phyloP scores from a whole-genome alignment of 2,329 filamentous ascomycete genomes.

The Fusarium fujikuroi region DNA sequence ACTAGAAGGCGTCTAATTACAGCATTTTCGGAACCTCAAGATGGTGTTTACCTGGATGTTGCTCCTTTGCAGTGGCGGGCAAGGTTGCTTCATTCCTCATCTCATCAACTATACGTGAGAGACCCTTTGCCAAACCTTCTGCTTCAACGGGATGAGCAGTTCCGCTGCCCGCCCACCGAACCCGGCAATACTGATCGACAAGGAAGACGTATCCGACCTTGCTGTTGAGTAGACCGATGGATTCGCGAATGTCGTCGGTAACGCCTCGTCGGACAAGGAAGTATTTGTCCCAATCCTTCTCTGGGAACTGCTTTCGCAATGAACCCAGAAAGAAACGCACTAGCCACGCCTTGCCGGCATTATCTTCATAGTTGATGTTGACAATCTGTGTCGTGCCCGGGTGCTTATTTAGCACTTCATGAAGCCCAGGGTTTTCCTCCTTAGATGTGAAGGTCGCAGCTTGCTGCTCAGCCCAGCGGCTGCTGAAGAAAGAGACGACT shows the following conservation, averaged over 20 bases:
- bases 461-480: conserved; percentile 87
- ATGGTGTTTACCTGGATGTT: conserved; percentile 47
- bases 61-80: conserved; percentile 50
- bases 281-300: conserved; percentile 68
- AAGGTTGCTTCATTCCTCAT: conserved; percentile 53
- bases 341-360: conserved; percentile 71
- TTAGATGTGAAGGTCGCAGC: conserved; percentile 75
- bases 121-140: conserved; percentile 71
- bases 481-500: conserved; percentile 84
- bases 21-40: conserved; percentile 44
- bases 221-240: conserved; percentile 80
- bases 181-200: conserved; percentile 85
- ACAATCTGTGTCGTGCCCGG: conserved; percentile 75
- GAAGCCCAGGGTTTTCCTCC: conserved; percentile 75
- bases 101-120: conserved; percentile 72
- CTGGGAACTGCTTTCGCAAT: conserved; percentile 60
- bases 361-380: conserved; percentile 90
- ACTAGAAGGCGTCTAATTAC: conserved; percentile 35
- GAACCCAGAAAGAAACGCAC: conserved; percentile 66
- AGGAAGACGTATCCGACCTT: conserved; percentile 96
- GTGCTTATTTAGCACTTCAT: conserved; percentile 66
- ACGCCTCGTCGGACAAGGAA: conserved; percentile 69
- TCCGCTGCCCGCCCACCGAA: conserved; percentile 93
- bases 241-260: conserved; percentile 69
- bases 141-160: conserved; percentile 72